phyloP scores from a whole-genome alignment of 73 alveolate species.

The Loxodes magnus region DNA sequence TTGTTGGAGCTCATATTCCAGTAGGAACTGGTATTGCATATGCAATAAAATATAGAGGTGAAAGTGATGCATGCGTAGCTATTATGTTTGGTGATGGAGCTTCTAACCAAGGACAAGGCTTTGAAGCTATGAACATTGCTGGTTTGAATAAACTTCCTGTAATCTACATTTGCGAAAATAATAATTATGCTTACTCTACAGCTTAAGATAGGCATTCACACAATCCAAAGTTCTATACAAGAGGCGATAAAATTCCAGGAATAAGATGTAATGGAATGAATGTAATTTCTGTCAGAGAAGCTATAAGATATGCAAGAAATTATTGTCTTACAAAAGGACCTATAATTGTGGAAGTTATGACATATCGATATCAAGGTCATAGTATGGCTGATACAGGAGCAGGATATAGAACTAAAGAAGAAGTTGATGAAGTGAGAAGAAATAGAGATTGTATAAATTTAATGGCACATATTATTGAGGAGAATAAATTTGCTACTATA shows the following conservation, averaged over 20 bases:
- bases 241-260: constrained; percentile 82
- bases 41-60: constrained; percentile 43
- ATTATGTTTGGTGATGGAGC: constrained; percentile 89
- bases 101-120: constrained; percentile 70
- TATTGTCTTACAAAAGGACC: constrained; percentile 66
- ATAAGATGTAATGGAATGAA: constrained; percentile 55
- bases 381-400: constrained; percentile 82
- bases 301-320: constrained; percentile 55
- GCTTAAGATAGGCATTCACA: constrained; percentile 55
- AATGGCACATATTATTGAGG: constrained; percentile 38
- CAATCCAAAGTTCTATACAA: constrained; percentile 60
- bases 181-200: constrained; percentile 75
- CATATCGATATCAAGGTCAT: constrained; percentile 82
- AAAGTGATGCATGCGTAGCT: constrained; percentile 41
- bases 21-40: constrained; percentile 83
- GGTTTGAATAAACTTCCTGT: constrained; percentile 74
- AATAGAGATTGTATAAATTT: constrained; percentile 58
- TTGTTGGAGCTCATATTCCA: constrained; percentile 80
- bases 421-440: constrained; percentile 50
- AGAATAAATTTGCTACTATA: constrained; percentile 46
- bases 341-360: constrained; percentile 48
- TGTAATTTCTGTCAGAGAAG: constrained; percentile 58
- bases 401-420: constrained; percentile 71
- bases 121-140: constrained; percentile 88
- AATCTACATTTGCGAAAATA: constrained; percentile 64